phyloP scores from a whole-genome alignment of 2,329 filamentous ascomycete species.

The Graphilbum ipis-grandicollis region DNA sequence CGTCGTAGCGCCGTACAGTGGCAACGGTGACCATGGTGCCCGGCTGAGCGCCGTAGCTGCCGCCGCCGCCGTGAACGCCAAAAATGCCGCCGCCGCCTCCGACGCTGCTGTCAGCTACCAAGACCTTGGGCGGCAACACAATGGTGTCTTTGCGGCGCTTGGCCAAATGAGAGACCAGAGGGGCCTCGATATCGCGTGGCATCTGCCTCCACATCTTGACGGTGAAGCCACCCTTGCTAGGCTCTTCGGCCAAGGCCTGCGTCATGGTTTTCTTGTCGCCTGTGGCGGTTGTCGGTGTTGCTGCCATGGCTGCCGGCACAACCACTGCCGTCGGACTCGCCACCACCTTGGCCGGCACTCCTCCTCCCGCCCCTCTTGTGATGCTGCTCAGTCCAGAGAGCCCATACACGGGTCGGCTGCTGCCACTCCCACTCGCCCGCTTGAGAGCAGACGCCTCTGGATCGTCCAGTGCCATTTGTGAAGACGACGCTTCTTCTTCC shows the following conservation, averaged over 20 bases:
- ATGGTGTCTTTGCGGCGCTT: constrained; percentile 44
- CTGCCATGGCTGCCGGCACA: no score
- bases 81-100: not conserved
- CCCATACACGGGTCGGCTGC: no score
- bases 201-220: constrained; percentile 46
- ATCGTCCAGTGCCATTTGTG: no score
- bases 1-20: constrained; percentile 63
- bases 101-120: constrained; percentile 13
- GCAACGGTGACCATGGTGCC: constrained; percentile 52
- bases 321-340: no score
- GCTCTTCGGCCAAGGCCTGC: not conserved
- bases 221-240: constrained; percentile 24
- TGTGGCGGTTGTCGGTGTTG: not conserved
- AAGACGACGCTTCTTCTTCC: no score
- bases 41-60: no score
- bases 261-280: constrained; percentile 25
- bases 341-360: no score
- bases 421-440: no score
- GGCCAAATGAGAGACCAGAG: constrained; percentile 35
- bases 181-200: constrained; percentile 36
- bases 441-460: no score
- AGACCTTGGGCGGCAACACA: constrained; percentile 35
- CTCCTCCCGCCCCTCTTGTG: no score
- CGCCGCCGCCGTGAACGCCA: no score
- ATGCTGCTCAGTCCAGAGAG: no score